Evolutionary conservation across 1,284 basidiomycete species (phyloP).

Genomic region (Pascua sp.): DNA sequence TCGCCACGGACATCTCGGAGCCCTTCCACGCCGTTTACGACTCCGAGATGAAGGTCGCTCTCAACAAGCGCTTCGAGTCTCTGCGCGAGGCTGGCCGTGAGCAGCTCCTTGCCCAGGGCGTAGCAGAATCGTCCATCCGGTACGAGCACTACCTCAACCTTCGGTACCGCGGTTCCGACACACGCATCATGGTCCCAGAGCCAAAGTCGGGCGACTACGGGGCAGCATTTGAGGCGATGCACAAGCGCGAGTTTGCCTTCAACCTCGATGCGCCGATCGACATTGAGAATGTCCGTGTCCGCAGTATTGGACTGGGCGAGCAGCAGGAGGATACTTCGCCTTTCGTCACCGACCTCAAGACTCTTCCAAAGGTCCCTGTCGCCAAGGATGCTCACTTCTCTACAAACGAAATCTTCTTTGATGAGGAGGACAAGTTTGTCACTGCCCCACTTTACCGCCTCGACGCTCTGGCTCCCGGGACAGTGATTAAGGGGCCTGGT

Average conservation of each 20-base stretch:
- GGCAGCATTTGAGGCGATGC: constrained; percentile 68
- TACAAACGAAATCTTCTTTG: constrained; percentile 46
- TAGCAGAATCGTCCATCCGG: constrained; percentile 60
- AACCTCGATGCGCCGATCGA: constrained; percentile 74
- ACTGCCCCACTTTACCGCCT: constrained; percentile 77
- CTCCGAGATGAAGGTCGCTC: constrained; percentile 53
- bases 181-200: constrained; percentile 70
- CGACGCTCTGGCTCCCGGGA: constrained; percentile 63
- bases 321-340: constrained; percentile 64
- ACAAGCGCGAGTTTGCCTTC: constrained; percentile 87
- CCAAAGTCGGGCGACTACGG: constrained; percentile 59
- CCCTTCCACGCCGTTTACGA: constrained; percentile 52
- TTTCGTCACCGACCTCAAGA: constrained; percentile 45
- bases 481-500: constrained; percentile 55
- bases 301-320: constrained; percentile 71
- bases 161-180: constrained; percentile 78
- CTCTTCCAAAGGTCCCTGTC: constrained; percentile 52
- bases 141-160: constrained; percentile 83
- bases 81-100: constrained; percentile 60
- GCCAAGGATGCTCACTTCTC: constrained; percentile 48
- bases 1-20: constrained; percentile 70
- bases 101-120: constrained; percentile 69
- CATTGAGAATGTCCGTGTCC: constrained; percentile 86
- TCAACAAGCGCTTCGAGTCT: constrained; percentile 64
- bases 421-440: constrained; percentile 28